These are phyloP conservation scores for Globisporangium canariense DNA, from an alignment of 352 stramenopile species.

Conservation along the genomic window DNA sequence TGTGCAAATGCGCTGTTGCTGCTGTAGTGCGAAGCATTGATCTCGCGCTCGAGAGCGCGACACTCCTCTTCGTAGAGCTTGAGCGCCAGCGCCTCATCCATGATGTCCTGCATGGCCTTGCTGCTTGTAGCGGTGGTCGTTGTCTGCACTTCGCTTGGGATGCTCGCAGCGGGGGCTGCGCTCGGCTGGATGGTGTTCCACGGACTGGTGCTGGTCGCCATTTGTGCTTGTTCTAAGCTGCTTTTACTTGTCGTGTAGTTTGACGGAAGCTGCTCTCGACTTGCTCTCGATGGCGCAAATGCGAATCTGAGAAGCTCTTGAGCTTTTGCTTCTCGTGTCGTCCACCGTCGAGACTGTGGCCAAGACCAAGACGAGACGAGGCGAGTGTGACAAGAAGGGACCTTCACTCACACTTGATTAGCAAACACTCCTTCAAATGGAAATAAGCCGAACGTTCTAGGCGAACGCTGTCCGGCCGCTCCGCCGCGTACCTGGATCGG, in stretches of 20 bases:
- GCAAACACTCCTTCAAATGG: conserved; percentile 1
- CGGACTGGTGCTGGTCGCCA: conserved; percentile 14
- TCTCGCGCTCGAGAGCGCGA: conserved; percentile 30
- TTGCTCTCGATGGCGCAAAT: conserved; percentile 7
- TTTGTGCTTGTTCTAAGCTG: not conserved
- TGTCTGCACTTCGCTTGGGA: not conserved
- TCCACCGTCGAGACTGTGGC: not conserved
- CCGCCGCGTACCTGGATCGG: no score
- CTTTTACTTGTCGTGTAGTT: not conserved
- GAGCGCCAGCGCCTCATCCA: conserved; percentile 64
- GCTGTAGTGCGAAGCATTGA: conserved; percentile 32
- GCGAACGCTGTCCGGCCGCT: not conserved
- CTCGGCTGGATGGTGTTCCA: conserved; percentile 4
- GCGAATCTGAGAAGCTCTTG: conserved; percentile 13
- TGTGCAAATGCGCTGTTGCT: conserved; percentile 34
- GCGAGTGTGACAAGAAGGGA: not conserved
- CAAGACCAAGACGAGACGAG: not conserved
- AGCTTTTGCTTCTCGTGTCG: not conserved
- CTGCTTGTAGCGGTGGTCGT: not conserved
- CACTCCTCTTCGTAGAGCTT: conserved; percentile 66
- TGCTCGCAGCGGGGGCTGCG: not conserved
- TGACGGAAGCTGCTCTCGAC: not conserved
- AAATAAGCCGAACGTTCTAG: conserved; percentile 6
- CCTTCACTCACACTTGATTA: conserved; percentile 9
- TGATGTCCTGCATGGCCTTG: conserved; percentile 58